These are phyloP conservation scores for Apiotrichum mycotoxinovorans DNA, from an alignment of 1,284 basidiomycete genomes.

Conservation along the genomic window DNA sequence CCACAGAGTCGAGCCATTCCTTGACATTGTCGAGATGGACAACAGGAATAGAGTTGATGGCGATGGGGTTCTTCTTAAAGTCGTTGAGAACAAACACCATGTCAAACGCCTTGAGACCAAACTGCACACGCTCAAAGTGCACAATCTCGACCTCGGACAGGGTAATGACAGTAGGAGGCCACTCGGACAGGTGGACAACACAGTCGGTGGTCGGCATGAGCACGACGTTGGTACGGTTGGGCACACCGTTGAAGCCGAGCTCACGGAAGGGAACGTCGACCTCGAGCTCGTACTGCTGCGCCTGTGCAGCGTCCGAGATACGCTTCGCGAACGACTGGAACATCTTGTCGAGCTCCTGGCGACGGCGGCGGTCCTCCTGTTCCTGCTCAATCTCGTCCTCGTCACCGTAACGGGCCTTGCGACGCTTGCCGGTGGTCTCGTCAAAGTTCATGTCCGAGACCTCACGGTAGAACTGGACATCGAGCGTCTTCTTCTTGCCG, in stretches of 20 bases:
- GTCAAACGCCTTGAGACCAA: conserved; percentile 95
- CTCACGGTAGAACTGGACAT: conserved; percentile 98
- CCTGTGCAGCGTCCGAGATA: conserved; percentile 74
- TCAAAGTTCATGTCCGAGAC: conserved; percentile 97
- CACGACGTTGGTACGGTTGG: conserved; percentile 89
- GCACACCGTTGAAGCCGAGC: conserved; percentile 94
- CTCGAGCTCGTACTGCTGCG: conserved; percentile 71
- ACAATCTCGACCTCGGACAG: conserved; percentile 93
- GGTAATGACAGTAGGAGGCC: conserved; percentile 94
- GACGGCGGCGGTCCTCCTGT: conserved; percentile 88
- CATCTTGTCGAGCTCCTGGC: conserved; percentile 88
- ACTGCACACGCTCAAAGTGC: conserved; percentile 95
- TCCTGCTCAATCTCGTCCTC: conserved; percentile 99
- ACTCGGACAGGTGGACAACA: conserved; percentile 89
- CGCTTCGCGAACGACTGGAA: conserved; percentile 93
- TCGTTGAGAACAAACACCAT: conserved; percentile 95
- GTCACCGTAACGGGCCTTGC: conserved; percentile 94
- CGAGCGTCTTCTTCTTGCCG: conserved; percentile 96
- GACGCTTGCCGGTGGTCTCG: conserved; percentile 89
- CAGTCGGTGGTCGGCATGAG: conserved; percentile 97
- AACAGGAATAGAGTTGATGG: conserved; percentile 93
- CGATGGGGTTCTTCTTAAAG: conserved; percentile 84
- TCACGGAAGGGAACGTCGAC: conserved; percentile 97
- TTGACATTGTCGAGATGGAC: conserved; percentile 89
- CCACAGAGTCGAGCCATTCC: conserved; percentile 97